phyloP scores from a whole-genome alignment of 116 monocot species.

The Phalaenopsis hybrid region DNA sequence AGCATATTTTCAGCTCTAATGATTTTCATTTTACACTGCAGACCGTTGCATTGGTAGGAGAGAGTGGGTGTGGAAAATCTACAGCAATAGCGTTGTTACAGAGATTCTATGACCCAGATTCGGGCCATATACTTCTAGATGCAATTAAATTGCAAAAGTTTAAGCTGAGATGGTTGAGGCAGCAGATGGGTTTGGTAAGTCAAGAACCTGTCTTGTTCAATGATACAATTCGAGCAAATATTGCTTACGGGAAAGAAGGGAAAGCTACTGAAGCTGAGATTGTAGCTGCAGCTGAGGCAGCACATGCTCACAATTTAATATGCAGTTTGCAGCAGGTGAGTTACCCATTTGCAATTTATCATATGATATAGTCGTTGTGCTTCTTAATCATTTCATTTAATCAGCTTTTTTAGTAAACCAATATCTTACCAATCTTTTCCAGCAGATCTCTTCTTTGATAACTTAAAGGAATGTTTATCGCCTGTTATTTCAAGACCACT shows the following conservation, averaged over 20 bases:
- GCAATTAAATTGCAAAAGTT: slow-evolving; percentile 30
- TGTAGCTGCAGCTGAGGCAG: slow-evolving; percentile 30
- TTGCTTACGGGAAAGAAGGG: slow-evolving; percentile 42
- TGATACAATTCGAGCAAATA: slow-evolving; percentile 34
- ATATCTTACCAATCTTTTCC: too few species aligned
- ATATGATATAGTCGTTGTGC: background rate
- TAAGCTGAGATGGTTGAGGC: slow-evolving; percentile 43
- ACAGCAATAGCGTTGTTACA: slow-evolving; percentile 48
- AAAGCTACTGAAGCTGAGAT: slow-evolving; percentile 39
- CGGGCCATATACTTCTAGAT: slow-evolving; percentile 41
- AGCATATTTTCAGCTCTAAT: background rate
- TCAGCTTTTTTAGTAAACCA: too few species aligned
- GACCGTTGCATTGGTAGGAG: slow-evolving; percentile 55
- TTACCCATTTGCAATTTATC: background rate
- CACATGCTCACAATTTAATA: slow-evolving; percentile 50
- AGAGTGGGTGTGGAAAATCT: slow-evolving; percentile 58
- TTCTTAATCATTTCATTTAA: too few species aligned
- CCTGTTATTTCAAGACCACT: too few species aligned
- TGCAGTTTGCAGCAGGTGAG: slow-evolving; percentile 26
- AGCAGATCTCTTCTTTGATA: too few species aligned
- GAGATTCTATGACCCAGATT: slow-evolving; percentile 49
- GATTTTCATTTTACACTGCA: slow-evolving; percentile 9
- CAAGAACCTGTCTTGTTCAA: slow-evolving; percentile 48
- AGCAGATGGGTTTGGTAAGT: slow-evolving; percentile 50
- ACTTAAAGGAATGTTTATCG: too few species aligned